Percentiles rank a stretch among this genome's conserved stretches.
These are phyloP conservation scores for Colletotrichum sp. DNA, from an alignment of 2,329 filamentous ascomycete genomes.

Conservation along the genomic window DNA sequence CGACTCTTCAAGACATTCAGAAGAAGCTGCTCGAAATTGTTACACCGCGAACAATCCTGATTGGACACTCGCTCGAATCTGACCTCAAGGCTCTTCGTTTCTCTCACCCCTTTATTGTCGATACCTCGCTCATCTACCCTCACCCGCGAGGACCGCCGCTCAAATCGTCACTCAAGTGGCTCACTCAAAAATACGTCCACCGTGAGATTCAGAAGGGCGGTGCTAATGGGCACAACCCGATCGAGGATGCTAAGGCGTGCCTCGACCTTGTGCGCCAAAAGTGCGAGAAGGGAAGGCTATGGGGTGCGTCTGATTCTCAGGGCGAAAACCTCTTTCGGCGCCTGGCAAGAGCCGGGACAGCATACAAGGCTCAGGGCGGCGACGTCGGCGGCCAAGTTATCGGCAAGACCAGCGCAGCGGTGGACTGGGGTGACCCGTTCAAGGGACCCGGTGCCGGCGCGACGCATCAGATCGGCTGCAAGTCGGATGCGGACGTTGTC, in stretches of 20 bases:
- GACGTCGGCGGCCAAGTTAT: constrained; percentile 56
- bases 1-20: constrained; percentile 84
- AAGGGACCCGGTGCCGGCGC: constrained; percentile 62
- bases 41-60: constrained; percentile 72
- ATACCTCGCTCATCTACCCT: constrained; percentile 88
- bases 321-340: constrained; percentile 91
- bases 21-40: constrained; percentile 74
- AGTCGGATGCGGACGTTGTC: constrained; percentile 62
- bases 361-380: constrained; percentile 66
- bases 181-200: constrained; percentile 82
- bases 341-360: constrained; percentile 66
- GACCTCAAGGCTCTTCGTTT: constrained; percentile 84
- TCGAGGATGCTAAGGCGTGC: constrained; percentile 90
- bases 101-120: constrained; percentile 90
- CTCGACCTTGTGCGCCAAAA: constrained; percentile 95
- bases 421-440: constrained; percentile 87
- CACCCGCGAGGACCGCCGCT: constrained; percentile 88
- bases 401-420: constrained; percentile 71
- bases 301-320: constrained; percentile 79
- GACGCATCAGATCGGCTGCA: constrained; percentile 60
- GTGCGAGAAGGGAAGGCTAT: constrained; percentile 87
- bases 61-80: constrained; percentile 83
- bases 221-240: constrained; percentile 79
- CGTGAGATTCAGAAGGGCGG: constrained; percentile 88
- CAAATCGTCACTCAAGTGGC: constrained; percentile 89